Evolutionary conservation across 805 yeast genomes (phyloP).

Genomic region (Allodekkera sacchari): DNA sequence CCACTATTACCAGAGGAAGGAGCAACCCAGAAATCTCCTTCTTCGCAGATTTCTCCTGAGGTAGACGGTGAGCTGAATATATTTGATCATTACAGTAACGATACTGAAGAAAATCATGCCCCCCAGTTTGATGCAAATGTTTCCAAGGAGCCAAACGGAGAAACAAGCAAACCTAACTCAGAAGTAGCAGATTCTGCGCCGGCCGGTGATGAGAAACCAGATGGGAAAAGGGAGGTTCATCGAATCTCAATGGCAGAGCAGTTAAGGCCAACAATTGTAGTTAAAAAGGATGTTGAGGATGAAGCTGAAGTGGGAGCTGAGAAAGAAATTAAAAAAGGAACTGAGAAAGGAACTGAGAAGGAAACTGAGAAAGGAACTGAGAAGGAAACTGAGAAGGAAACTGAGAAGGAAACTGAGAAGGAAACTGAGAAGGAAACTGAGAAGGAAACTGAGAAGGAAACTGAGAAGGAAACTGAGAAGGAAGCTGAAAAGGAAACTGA

Average conservation of each 20-base stretch:
- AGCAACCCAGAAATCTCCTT: no score
- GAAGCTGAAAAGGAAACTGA: constrained; percentile 10
- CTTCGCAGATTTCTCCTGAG: no score
- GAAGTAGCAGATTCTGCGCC: background rate
- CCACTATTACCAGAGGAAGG: no score
- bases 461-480: background rate
- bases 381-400: no score
- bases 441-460: no score
- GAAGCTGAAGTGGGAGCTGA: no score
- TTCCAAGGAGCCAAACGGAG: background rate
- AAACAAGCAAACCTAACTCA: background rate
- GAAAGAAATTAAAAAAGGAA: no score
- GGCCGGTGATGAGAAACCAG: background rate
- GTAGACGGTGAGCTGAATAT: constrained; percentile 1
- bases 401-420: no score
- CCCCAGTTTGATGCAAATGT: background rate
- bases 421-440: no score
- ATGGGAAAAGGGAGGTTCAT: background rate
- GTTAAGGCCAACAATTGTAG: constrained; percentile 2
- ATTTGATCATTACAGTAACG: background rate
- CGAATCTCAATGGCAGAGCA: constrained; percentile 3
- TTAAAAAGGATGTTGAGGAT: background rate
- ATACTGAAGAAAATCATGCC: no score
- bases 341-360: no score
- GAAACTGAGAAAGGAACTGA: no score